Percentiles rank a stretch among this genome's conserved stretches.
These are phyloP conservation scores for Bipolaris sorokiniana DNA, from an alignment of 2,329 filamentous ascomycete genomes.

Conservation along the genomic window DNA sequence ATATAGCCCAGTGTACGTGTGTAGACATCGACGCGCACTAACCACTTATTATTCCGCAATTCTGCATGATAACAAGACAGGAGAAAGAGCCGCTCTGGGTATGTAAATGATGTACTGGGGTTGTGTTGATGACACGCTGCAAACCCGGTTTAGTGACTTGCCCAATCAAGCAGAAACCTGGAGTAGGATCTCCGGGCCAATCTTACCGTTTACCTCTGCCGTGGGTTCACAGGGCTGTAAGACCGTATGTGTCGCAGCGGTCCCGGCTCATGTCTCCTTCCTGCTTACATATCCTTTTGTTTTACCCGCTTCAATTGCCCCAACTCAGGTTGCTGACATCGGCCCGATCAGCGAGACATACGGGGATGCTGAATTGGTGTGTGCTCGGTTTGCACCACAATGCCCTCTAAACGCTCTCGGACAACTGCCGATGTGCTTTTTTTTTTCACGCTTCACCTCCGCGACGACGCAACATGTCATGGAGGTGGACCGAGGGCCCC, in stretches of 20 bases:
- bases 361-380: background rate
- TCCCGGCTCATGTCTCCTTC: slow-evolving; percentile 1
- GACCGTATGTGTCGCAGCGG: slow-evolving; percentile 10
- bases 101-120: slow-evolving; percentile 3
- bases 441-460: slow-evolving; percentile 2
- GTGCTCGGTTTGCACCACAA: slow-evolving; percentile 2
- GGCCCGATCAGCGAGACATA: slow-evolving; percentile 9
- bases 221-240: slow-evolving; percentile 15
- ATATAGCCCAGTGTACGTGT: background rate
- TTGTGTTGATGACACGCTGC: slow-evolving; percentile 14
- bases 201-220: slow-evolving; percentile 17
- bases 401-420: background rate
- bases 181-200: slow-evolving; percentile 4
- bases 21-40: slow-evolving; percentile 7
- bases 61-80: slow-evolving; percentile 3
- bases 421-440: slow-evolving; percentile 9
- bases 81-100: slow-evolving; percentile 8
- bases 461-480: slow-evolving; percentile 11
- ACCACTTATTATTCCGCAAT: slow-evolving; percentile 12
- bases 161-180: slow-evolving; percentile 9
- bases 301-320: slow-evolving; percentile 8
- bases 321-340: background rate
- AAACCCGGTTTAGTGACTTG: background rate
- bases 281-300: background rate
- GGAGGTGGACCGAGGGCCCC: slow-evolving; percentile 3